A percentile compares a stretch with the other conserved stretches of the same genome.
Evolutionary conservation across 176 grass and related monocot genomes (phyloP).

Genomic region (Eragrostis curvula): DNA sequence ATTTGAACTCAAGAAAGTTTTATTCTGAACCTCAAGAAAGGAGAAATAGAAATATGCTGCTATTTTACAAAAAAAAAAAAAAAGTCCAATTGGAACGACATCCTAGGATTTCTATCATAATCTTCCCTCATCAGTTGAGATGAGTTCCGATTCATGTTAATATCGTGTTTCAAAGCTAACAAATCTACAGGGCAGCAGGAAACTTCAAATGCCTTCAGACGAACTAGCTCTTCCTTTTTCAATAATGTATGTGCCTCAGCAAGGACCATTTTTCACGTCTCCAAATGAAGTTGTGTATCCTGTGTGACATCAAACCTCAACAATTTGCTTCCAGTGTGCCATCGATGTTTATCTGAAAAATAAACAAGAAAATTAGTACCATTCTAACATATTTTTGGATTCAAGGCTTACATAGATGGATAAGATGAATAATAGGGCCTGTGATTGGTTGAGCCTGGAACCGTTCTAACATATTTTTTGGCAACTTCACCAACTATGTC

Average conservation of each 20-base stretch:
- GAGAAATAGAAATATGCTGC: not conserved
- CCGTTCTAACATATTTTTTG: constrained; percentile 10
- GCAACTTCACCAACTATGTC: constrained; percentile 32
- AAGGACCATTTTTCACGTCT: constrained; percentile 23
- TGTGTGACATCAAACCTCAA: constrained; percentile 24
- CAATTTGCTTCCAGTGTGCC: not conserved
- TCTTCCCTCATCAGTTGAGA: constrained; percentile 7
- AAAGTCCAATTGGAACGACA: constrained; percentile 11
- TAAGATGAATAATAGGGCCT: not conserved
- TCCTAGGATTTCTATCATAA: constrained; percentile 18
- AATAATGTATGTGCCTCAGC: not conserved
- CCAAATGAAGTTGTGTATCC: not conserved
- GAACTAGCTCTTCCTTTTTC: not conserved
- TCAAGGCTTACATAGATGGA: constrained; percentile 6
- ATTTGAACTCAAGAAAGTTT: constrained; percentile 22
- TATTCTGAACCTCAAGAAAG: constrained; percentile 14
- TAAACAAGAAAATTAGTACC: constrained; percentile 24
- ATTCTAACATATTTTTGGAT: no score
- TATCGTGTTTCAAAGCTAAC: constrained; percentile 24
- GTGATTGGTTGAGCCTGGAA: constrained; percentile 13
- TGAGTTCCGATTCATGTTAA: constrained; percentile 13
- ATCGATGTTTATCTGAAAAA: constrained; percentile 32
- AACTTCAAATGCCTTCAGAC: constrained; percentile 28
- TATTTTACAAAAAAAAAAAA: constrained; percentile 15
- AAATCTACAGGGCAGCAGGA: constrained; percentile 31